Evolutionary conservation across 164 flowering plant genomes (phyloP), one percentile per base, ranked within the genome.

Genomic region (Nelumbo lutea): DNA sequence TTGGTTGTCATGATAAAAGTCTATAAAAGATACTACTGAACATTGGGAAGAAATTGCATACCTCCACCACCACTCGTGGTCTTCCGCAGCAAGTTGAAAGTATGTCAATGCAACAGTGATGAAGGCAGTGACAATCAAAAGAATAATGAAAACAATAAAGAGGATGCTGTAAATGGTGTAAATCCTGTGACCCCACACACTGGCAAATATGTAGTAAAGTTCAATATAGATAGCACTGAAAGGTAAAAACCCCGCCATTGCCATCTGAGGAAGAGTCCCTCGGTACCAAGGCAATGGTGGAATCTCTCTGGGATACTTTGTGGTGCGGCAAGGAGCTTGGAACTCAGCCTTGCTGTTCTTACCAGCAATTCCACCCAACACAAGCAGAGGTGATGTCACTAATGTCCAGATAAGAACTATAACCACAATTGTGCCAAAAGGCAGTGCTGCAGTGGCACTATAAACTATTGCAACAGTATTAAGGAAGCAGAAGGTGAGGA

Each of bases 21-120:
- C 55, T 13, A 48, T 11, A 41, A 50, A 51, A 48, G 15, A 27
- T 27, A 27, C 40, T 2, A 10, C 6, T 65, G 3, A 38, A 5
- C 51, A 65, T 9, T 13, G 50, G 39, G 2, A 3, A 48, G 40
- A 57, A 27, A 14, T 4, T 15, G 62, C 75, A 67, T 67, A 70
- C 78, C 78, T 76, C 79, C 79, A 76, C 79, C 79, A 76, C 79
- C 79, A 76, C 62, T 76, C 79, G 55, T 76, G 79, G 70, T 76
- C 79, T 69, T 76, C 79, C 38, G 74, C 79, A 9, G 79, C 79
- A 60, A 76, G 79, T 62, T 76, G 79, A 64, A 76, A 76, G 72
- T 76, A 76, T 14, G 79, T 76, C 76, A 76, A 61, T 51, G 79
- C 79, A 9, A 76, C 73, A 4, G 79, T 76, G 57, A 76, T 76